Evolutionary conservation across 768 basidiomycete species (phyloP).

Genomic region (Russula brevipes): DNA sequence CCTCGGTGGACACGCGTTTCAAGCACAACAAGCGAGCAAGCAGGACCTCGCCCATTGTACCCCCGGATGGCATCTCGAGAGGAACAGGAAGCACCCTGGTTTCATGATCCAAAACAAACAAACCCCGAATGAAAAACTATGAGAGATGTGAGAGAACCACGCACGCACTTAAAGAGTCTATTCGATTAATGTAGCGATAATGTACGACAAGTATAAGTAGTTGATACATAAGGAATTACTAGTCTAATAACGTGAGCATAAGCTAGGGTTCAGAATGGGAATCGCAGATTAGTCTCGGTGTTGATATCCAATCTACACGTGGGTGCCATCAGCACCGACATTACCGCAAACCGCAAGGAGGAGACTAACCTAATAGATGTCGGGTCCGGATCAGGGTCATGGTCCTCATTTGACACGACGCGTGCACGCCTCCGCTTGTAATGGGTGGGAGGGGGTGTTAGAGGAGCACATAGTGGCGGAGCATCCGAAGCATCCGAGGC

Average conservation of each 20-base stretch:
- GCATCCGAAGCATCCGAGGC: neutral
- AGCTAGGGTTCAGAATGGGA: conserved; percentile 16
- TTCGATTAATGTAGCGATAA: conserved; percentile 6
- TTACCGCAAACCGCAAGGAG: neutral
- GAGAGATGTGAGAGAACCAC: neutral
- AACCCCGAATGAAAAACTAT: neutral
- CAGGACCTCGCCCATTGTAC: neutral
- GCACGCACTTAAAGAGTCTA: neutral
- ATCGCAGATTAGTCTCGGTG: neutral
- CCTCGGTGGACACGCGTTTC: neutral
- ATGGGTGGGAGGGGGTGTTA: conserved; percentile 17
- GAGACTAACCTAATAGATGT: conserved; percentile 12
- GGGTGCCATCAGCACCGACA: neutral
- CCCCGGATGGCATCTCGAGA: neutral
- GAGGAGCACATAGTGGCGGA: neutral
- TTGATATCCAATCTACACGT: conserved; percentile 4
- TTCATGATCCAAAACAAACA: neutral
- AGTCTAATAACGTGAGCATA: neutral
- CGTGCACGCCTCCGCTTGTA: conserved; percentile 19
- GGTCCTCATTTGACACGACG: conserved; percentile 10
- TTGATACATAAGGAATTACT: conserved; percentile 15
- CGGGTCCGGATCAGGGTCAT: conserved; percentile 8
- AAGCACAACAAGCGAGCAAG: conserved; percentile 2
- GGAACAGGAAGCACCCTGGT: neutral
- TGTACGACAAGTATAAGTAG: conserved; percentile 8